Evolutionary conservation across 2,329 filamentous ascomycete species (phyloP).

Genomic region (Endocalyx cinctus): DNA sequence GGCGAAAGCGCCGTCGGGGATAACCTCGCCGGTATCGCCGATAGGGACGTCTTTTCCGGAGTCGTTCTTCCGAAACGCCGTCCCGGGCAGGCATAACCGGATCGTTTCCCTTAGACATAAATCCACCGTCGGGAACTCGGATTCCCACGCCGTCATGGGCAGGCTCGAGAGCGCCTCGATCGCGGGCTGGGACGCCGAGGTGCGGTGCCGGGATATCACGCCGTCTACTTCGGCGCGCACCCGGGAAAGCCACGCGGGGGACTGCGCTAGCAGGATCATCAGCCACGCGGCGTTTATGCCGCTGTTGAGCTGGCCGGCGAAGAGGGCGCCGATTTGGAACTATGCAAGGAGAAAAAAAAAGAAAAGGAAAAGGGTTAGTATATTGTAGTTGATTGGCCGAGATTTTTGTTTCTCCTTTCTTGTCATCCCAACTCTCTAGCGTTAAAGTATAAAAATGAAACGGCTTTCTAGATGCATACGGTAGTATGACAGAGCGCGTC

Average conservation of each 20-base stretch:
- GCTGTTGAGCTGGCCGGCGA: constrained; percentile 54
- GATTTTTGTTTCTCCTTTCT: too few species aligned
- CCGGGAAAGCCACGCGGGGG: constrained; percentile 41
- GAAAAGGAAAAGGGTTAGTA: too few species aligned
- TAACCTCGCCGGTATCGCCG: constrained; percentile 39
- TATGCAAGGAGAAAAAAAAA: too few species aligned
- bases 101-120: constrained; percentile 50
- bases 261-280: constrained; percentile 42
- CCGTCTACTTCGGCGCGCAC: constrained; percentile 43
- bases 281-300: constrained; percentile 52
- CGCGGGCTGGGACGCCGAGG: constrained; percentile 20
- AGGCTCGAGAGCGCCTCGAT: constrained; percentile 38
- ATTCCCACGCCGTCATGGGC: constrained; percentile 50
- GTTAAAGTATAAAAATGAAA: too few species aligned
- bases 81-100: constrained; percentile 42
- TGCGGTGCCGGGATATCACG: constrained; percentile 38
- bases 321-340: constrained; percentile 50
- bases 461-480: too few species aligned
- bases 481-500: too few species aligned
- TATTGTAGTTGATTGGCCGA: too few species aligned
- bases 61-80: constrained; percentile 47
- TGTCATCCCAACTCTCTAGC: too few species aligned
- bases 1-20: constrained; percentile 44
- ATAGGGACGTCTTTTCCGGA: constrained; percentile 40
- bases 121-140: constrained; percentile 48